A percentile compares a stretch with the other conserved stretches of the same genome.
phyloP scores from a whole-genome alignment of 2,329 filamentous ascomycete species.

The Hypoxylon sp. region DNA sequence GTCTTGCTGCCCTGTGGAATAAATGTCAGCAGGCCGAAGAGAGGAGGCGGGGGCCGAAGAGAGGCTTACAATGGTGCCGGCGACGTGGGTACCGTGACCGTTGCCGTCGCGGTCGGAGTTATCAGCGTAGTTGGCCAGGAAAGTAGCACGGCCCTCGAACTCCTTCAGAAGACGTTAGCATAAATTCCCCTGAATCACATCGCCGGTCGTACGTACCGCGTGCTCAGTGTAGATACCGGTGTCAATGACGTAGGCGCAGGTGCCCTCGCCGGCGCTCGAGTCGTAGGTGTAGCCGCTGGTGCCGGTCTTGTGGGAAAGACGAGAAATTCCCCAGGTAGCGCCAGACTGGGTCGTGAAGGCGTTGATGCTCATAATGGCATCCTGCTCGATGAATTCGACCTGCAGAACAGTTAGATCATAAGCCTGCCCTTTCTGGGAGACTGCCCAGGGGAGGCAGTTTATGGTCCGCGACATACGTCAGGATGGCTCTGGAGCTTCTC shows the following conservation, averaged over 20 bases:
- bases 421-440: slow-evolving; percentile 1
- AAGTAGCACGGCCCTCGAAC: slow-evolving; percentile 53
- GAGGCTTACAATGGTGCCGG: slow-evolving; percentile 50
- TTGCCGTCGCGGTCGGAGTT: slow-evolving; percentile 47
- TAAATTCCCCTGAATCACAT: not conserved
- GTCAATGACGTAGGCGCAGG: slow-evolving; percentile 63
- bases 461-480: slow-evolving; percentile 43
- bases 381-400: slow-evolving; percentile 49
- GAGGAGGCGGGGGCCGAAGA: not conserved
- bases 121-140: slow-evolving; percentile 44
- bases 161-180: slow-evolving; percentile 41
- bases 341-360: slow-evolving; percentile 46
- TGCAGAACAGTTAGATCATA: slow-evolving; percentile 25
- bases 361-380: slow-evolving; percentile 45
- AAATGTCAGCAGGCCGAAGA: slow-evolving; percentile 1
- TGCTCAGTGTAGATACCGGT: slow-evolving; percentile 60
- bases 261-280: slow-evolving; percentile 49
- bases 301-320: slow-evolving; percentile 52
- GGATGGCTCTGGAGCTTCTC: slow-evolving; percentile 50
- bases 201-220: slow-evolving; percentile 34
- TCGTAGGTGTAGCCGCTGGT: slow-evolving; percentile 53
- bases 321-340: slow-evolving; percentile 55
- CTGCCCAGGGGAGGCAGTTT: not conserved
- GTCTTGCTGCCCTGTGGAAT: slow-evolving; percentile 39
- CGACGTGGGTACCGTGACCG: slow-evolving; percentile 58